Base-by-base conservation (phyloP, 768 basidiomycete species). In the Pleurotus djamor region DNA sequence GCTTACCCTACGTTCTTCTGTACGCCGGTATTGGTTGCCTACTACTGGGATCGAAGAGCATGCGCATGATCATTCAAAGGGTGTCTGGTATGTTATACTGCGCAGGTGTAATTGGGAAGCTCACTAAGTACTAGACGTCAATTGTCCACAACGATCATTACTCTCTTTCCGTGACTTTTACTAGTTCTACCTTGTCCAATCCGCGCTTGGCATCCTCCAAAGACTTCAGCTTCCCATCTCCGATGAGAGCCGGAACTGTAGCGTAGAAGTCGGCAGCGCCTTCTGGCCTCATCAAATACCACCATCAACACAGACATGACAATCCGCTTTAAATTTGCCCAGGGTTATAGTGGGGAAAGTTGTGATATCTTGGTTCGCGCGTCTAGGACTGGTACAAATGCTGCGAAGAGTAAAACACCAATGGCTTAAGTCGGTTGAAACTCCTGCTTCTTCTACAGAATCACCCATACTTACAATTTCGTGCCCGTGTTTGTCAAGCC, bases 241-340 rank as follows among this genome's bases (percentile, higher is more conserved):
- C 68, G 41, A 76, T 58, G 36, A 63, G 60, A 5, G 61, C 58
- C 41, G 76, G 76, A 4, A 77, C 56, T 17, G 63, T 67, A 38
- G 47, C 58, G 48, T 71, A 67, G 63, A 78, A 78, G 3, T 56
- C 66, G 3, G 65, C 65, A 34, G 48, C 7, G 55, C 71, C 68
- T 63, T 76, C 69, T 1, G 64, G 59, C 5, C 38, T 45, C 4
- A 38, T 7, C 13, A 60, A 44, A 32, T 1, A 48, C 33, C 33
- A 63, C 35, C 21, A 81, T 70, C 64, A 84, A 81, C 0, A 83
- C 83, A n/a, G 69, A 61, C 9, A 84, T 67, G 12, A 69, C 75
- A 35, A 82, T 69, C 17, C 76, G 74, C 63, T 79, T 79, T 3
- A 62, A 44, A 82, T 66, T n/a, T 69, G 52, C 14, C 69, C 44